Base-by-base conservation (phyloP, 208 protist genomes). In the Wallacemonas sp. region DNA sequence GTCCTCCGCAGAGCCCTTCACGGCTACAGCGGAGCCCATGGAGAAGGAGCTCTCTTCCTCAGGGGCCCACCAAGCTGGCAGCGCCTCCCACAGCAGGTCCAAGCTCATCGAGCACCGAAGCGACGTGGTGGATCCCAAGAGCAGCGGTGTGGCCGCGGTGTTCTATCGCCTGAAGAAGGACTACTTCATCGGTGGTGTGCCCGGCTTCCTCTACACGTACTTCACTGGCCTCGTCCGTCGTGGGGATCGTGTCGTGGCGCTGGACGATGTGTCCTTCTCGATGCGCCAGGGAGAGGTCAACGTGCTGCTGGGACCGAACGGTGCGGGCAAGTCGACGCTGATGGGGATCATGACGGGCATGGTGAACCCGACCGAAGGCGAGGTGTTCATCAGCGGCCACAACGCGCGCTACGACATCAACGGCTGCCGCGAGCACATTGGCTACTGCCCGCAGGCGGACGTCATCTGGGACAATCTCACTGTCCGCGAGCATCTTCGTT, bases 401-500 rank as follows among this genome's bases (percentile, higher is more conserved):
- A 68, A 80, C 33, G 71, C 91, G 24, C 30, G 27, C 44, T 64
- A 48, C 27, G 50, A 95, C n/a, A 66, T 93, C 37, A 69, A 68
- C 26, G 52, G 84, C 57, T 85, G 91, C 62, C 80, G 82, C 26
- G 66, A 85, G 62, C 45, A 86, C 39, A 94, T 98, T 52, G 97
- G 97, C 30, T 93, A 98, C 45, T 99, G 96, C 73, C 91, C 95
- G 22, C 96, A 99, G 81, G 66, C 75, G 54, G 87, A 98, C 74
- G 90, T 98, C 48, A 70, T 98, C 10, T 99, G 91, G 89, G 66
- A 68, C 22, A 73, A 83, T 38, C 79, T 98, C 12, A 98, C 94
- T 22, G 85, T 91, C n/a, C 64, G 76, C 21, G 89, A 98, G 67
- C 95, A 98, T 76, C 71, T 99, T 6, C 42, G 63, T 27, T 97